These are phyloP conservation scores for Magnusiomyces clavatus DNA, from an alignment of 1,139 yeast species.

Conservation along the genomic window DNA sequence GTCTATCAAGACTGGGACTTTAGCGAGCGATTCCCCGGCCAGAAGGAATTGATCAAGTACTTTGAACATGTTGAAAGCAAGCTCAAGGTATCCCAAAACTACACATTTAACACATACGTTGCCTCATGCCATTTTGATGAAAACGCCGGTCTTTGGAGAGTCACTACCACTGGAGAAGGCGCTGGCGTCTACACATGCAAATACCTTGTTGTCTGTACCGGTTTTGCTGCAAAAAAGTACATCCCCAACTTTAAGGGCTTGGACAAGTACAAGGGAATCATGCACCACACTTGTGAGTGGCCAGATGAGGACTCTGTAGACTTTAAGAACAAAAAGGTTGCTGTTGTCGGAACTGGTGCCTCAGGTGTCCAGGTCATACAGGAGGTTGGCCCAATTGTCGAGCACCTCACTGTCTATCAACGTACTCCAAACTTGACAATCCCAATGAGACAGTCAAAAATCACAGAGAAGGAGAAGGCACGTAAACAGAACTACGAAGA, in stretches of 20 bases:
- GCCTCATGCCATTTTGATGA: conserved; percentile 33
- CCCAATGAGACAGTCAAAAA: conserved; percentile 23
- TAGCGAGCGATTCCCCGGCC: conserved; percentile 38
- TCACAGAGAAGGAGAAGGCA: conserved; percentile 12
- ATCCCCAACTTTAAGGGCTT: conserved; percentile 26
- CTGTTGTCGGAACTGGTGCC: conserved; percentile 42
- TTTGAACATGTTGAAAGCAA: conserved; percentile 36
- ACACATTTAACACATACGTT: conserved; percentile 32
- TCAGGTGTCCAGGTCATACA: conserved; percentile 41
- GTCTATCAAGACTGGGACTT: conserved; percentile 42
- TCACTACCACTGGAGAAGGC: conserved; percentile 33
- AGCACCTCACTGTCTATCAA: conserved; percentile 23
- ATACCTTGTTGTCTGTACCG: conserved; percentile 31
- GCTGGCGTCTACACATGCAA: conserved; percentile 33
- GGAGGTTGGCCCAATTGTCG: conserved; percentile 21
- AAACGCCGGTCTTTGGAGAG: conserved; percentile 33
- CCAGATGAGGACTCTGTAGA: conserved; percentile 32
- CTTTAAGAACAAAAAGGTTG: conserved; percentile 34
- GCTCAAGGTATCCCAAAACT: conserved; percentile 31
- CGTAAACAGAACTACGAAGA: conserved; percentile 15
- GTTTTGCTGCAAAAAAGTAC: conserved; percentile 21
- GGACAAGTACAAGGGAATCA: conserved; percentile 39
- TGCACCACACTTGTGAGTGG: conserved; percentile 46
- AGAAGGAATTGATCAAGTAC: conserved; percentile 43
- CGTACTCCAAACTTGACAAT: conserved; percentile 26